Conservation (phyloP, 179 eudicot species). For the Pouteria campechiana region DNA sequence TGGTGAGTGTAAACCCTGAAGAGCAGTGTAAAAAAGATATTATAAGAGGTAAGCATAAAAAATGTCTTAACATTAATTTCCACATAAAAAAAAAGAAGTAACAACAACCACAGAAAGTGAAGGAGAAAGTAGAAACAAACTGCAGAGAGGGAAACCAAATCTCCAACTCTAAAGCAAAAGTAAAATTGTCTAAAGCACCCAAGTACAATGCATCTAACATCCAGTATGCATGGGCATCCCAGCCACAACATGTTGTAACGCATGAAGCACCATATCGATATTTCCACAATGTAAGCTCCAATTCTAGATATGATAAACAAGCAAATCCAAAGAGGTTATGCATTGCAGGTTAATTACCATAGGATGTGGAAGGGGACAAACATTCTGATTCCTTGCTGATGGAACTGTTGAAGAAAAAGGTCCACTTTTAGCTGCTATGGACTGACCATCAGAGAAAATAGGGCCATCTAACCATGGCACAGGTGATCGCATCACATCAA, state of each 20-base stretch:
- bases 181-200: no score
- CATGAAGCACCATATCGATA: no score
- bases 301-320: no score
- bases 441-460: slow-evolving; percentile 26
- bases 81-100: background rate
- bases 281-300: no score
- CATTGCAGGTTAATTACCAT: slow-evolving; percentile 19
- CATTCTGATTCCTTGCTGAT: slow-evolving; percentile 31
- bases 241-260: no score
- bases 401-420: slow-evolving; percentile 18
- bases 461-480: slow-evolving; percentile 37
- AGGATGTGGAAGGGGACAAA: slow-evolving; percentile 24
- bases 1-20: slow-evolving; percentile 34
- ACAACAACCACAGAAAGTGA: no score
- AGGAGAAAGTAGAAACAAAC: no score
- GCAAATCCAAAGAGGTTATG: background rate
- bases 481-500: slow-evolving; percentile 35
- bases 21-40: background rate
- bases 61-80: background rate
- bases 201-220: no score
- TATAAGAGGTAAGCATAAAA: background rate
- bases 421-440: slow-evolving; percentile 18
- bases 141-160: no score
- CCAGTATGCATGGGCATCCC: no score
- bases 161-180: no score